Evolutionary conservation across 805 yeast genomes (phyloP), one percentile per base, ranked within the genome.

Genomic region (Cyberlindnera subsufficiens): DNA sequence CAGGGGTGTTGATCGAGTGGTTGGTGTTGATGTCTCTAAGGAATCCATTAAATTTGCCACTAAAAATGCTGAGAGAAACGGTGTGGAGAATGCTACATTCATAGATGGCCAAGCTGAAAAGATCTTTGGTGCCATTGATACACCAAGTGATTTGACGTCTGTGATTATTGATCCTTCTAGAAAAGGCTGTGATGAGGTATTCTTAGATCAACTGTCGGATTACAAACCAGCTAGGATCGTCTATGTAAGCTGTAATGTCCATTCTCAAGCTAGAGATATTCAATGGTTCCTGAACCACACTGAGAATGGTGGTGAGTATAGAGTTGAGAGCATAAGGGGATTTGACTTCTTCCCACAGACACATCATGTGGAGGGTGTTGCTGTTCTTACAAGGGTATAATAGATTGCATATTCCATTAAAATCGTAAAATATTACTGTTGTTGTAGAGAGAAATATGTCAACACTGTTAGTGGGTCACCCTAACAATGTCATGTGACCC

Each of bases 301-400:
- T 8, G 71, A 66, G 30, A 61, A 78, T 51, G 93, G 93, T 4
- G 53, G 60, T 7, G 58, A 72, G 32, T 93, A 88, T 67, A 67
- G 66, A 44, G 75, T 93, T 37, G 96, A 87, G 52, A 82, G 91
- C 52, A 71, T 93, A 19, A 80, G 88, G 57, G 99, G 99, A 1
- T 93, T 93, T 61, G 99, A 93, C 64, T 91, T 93, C 67, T 93
- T 93, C 70, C 96, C 96, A 3, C 95, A 88, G 65, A 88, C 96
- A 0, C 91, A 88, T 56, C 96, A 87, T 57, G 95, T 87, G 32
- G 96, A 87, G 62, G 79, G 91, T 58, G 87, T 87, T 16, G 91
- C 91, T 14, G 93, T 87, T 6, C 65, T 87, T 36, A 51, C 63
- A 1, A 65, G 71, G 51, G 56, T 45, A n/a, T 47, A 35, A 42